Base-by-base conservation (phyloP, 2,329 filamentous ascomycete species). In the Parastagonospora avenae region DNA sequence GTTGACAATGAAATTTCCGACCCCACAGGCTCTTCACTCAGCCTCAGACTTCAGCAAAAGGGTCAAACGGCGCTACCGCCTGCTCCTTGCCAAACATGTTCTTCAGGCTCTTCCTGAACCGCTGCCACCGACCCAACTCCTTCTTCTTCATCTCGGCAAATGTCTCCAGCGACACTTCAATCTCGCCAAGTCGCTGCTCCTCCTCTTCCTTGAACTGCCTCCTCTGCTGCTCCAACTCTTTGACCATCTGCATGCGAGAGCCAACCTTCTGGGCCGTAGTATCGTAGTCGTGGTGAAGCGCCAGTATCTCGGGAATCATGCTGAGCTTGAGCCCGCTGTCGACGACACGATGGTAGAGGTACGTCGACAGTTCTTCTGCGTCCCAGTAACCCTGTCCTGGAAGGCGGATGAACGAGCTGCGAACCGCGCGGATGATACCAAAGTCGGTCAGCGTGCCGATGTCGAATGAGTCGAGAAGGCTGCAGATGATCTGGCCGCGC, bases 221-320 rank as follows among this genome's bases (percentile, higher is more conserved):
- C 1, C 48, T 42, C 8, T 52, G 48, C 8, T 40, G 52, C 6
- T 39, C 12, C 33, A 60, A 30, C 0, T 16, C 36, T 4, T 8
- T 36, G 1, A 46, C 9, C 2, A 54, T 38, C 2, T 43, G 14
- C 10, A 19, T 30, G 2, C 51, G 42, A 12, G 36, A 33, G 2
- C 12, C 11, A 0, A n/a, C 12, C 4, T 50, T 46, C 14, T 42
- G n/a, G 11, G 50, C 51, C 0, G 31, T 24, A 6, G 12, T 15
- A 12, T 62, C 59, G 15, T 52, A 31, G 1, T 59, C 48, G 5
- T 57, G 52, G 19, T 59, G 57, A n/a, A 62, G 16, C 1, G 45
- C 30, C 1, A 64, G 27, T 2, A 64, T 60, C 1, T 46, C 16
- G 0, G 57, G 53, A 19, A 62, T 39, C 4, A 45, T 39, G 11